phyloP scores from a whole-genome alignment of 805 yeast species.

The Yarrowia porcina region DNA sequence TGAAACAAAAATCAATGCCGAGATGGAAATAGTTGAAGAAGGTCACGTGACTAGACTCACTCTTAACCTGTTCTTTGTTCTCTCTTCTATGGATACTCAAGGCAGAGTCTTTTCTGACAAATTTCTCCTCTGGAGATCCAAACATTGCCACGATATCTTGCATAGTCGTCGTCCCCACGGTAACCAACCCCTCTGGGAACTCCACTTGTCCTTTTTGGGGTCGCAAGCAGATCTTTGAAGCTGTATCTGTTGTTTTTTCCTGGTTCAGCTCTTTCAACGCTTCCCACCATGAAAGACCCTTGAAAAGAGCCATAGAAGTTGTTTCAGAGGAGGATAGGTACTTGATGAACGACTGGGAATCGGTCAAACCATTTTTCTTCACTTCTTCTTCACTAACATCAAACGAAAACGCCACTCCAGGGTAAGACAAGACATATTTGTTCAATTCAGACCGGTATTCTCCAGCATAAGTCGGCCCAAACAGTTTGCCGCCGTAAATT shows the following conservation, averaged over 20 bases:
- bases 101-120: not conserved
- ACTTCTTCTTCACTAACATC: not conserved
- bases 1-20: slow-evolving; percentile 9
- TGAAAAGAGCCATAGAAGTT: not conserved
- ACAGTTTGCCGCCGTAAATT: slow-evolving; percentile 15
- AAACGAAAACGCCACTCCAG: slow-evolving; percentile 20
- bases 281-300: slow-evolving; percentile 19
- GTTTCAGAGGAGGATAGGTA: not conserved
- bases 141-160: slow-evolving; percentile 9
- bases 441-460: not conserved
- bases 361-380: not conserved
- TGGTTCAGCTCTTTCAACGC: not conserved
- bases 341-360: slow-evolving; percentile 21
- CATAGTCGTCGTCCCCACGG: not conserved
- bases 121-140: slow-evolving; percentile 15
- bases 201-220: not conserved
- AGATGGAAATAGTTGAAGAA: slow-evolving; percentile 16
- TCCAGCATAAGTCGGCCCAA: slow-evolving; percentile 14
- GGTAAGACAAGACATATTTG: slow-evolving; percentile 14
- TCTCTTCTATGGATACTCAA: slow-evolving; percentile 10
- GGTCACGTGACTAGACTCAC: not conserved
- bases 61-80: not conserved
- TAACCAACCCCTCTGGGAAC: not conserved
- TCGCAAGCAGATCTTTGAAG: not conserved
- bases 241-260: not conserved